Evolutionary conservation across 140 eudicot genomes (phyloP).

Genomic region (Flaveria floridana): DNA sequence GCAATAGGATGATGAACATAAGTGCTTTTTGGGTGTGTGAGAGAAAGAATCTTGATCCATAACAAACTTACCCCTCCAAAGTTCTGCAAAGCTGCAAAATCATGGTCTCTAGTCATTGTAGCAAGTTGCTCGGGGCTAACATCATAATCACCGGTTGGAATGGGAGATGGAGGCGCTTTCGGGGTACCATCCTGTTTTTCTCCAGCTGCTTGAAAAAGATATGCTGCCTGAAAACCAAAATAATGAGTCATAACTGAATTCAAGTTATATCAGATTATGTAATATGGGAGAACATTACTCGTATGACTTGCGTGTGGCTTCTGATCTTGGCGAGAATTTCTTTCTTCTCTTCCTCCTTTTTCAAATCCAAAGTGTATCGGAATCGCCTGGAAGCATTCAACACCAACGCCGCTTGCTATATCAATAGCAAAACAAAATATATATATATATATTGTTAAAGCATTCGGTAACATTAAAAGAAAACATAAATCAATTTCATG

Average conservation of each 20-base stretch:
- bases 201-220: conserved; percentile 63
- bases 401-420: conserved; percentile 92
- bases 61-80: conserved; percentile 73
- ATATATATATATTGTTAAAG: neutral
- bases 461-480: neutral
- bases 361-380: conserved; percentile 87
- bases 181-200: conserved; percentile 46
- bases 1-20: neutral
- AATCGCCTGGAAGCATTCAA: conserved; percentile 91
- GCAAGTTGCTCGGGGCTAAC: conserved; percentile 62
- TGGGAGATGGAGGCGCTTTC: conserved; percentile 39
- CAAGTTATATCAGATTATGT: conserved; percentile 10
- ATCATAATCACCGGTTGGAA: conserved; percentile 51
- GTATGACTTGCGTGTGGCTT: conserved; percentile 71
- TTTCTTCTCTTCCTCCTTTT: conserved; percentile 81
- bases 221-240: conserved; percentile 63
- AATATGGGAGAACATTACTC: conserved; percentile 44
- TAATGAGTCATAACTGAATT: conserved; percentile 11
- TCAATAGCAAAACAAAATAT: conserved; percentile 4
- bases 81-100: conserved; percentile 56
- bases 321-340: conserved; percentile 59
- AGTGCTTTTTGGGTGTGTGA: too few relatives aligned
- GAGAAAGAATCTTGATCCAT: neutral
- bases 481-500: neutral
- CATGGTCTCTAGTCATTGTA: conserved; percentile 66